Evolutionary conservation across 768 basidiomycete genomes (phyloP), one percentile per base, ranked within the genome.

Genomic region (Collybia sordida): DNA sequence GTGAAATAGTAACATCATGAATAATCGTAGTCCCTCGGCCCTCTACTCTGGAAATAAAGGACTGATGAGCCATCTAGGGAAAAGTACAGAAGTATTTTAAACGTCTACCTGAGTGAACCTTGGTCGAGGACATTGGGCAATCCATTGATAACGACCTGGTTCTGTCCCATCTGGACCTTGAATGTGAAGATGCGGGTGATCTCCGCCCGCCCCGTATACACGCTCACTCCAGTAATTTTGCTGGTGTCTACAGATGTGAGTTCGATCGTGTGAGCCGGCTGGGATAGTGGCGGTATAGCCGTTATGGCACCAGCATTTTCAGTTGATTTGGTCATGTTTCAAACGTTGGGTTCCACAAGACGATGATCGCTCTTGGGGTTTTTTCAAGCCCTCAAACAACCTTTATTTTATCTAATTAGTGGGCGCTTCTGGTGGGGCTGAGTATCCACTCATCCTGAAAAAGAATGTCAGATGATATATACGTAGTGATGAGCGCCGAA

Each of bases 11-110:
- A 17, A 72, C 70, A 45, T 72, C 69, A 50, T 72, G 68, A 31
- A 72, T 72, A 3, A 64, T 68, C 15, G 66, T 66, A 2, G 59
- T 49, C 2, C 71, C 71, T 11, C 57, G 59, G 3, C 70, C 68
- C 50, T 69, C 67, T 3, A 72, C 68, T 41, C 71, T 73, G 36
- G 34, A 37, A 2, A 24, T 15, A 8, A 11, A 6, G 36, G 31
- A 37, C n/a, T 18, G 24, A 5, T 6, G 22, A 4, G 40, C 12
- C 17, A 25, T 37, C 24, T 23, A 35, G 22, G 17, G 28, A 11
- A n/a, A 14, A 12, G 3, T 17, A 19, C 15, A 11, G 1, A 25
- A 18, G 19, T 22, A 42, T 27, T n/a, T n/a, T 17, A 14, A 23
- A 35, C 15, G 35, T 59, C 17, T 53, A 69, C 71, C 67, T 55